Evolutionary conservation across 1,139 yeast genomes (phyloP).

Genomic region (Diutina siamensis): DNA sequence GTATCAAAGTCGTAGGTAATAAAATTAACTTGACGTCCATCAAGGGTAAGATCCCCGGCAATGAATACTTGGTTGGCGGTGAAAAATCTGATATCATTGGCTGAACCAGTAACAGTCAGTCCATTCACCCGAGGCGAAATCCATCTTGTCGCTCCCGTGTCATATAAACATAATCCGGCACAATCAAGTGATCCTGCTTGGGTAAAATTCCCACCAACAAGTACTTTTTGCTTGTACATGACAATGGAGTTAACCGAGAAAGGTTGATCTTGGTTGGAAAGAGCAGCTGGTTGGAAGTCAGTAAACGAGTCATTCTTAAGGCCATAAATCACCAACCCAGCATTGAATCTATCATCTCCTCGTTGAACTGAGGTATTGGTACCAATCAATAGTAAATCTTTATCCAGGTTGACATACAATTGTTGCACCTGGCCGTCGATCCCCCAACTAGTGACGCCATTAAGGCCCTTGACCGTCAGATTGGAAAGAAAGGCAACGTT

Average conservation of each 20-base stretch:
- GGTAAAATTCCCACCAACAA: constrained; percentile 71
- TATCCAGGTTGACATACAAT: constrained; percentile 28
- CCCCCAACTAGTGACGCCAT: constrained; percentile 26
- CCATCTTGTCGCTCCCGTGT: constrained; percentile 47
- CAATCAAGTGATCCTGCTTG: constrained; percentile 52
- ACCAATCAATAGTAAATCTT: constrained; percentile 36
- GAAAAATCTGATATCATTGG: constrained; percentile 44
- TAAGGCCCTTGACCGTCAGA: constrained; percentile 15
- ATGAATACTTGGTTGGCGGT: constrained; percentile 40
- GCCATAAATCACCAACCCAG: constrained; percentile 45
- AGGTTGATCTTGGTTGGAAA: constrained; percentile 17
- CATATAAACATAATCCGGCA: constrained; percentile 56
- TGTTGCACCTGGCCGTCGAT: constrained; percentile 25
- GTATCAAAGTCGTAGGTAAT: constrained; percentile 41
- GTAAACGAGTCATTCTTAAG: constrained; percentile 27
- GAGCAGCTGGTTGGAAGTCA: constrained; percentile 36
- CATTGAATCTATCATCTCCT: constrained; percentile 11
- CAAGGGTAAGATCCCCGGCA: constrained; percentile 47
- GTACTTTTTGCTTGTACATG: constrained; percentile 39
- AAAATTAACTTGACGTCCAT: constrained; percentile 25
- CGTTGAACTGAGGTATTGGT: constrained; percentile 34
- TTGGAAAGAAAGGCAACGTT: background rate
- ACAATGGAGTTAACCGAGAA: constrained; percentile 42
- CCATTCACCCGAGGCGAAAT: constrained; percentile 27
- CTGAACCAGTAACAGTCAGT: constrained; percentile 33